These are phyloP conservation scores for Rhododendron vialii DNA, from an alignment of 148 eudicot genomes.

Conservation along the genomic window DNA sequence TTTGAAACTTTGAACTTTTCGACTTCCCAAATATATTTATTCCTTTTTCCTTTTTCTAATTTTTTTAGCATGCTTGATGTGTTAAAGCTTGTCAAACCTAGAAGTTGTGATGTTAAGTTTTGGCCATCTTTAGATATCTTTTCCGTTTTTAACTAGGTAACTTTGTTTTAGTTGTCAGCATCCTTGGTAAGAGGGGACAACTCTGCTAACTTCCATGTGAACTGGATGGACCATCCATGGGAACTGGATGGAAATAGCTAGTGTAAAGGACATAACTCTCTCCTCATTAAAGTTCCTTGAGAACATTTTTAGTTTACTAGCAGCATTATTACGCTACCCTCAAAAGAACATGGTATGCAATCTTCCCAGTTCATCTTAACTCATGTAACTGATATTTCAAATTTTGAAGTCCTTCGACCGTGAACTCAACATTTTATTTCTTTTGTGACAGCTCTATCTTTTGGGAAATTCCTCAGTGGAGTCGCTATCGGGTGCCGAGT, in stretches of 20 bases:
- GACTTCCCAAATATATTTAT: no score
- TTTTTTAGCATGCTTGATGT: not conserved
- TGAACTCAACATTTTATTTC: not conserved
- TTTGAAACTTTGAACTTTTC: no score
- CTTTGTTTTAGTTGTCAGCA: not conserved
- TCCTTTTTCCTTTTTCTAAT: no score
- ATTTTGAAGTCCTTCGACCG: not conserved
- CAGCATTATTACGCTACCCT: not conserved
- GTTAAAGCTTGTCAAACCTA: not conserved
- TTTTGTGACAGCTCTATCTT: constrained; percentile 67
- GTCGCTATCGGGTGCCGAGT: constrained; percentile 81
- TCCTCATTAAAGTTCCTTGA: constrained; percentile 4
- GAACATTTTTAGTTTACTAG: not conserved
- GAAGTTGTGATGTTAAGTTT: constrained; percentile 2
- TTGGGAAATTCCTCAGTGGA: constrained; percentile 90
- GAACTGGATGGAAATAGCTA: not conserved
- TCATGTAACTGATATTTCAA: not conserved
- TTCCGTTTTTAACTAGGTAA: not conserved
- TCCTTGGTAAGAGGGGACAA: not conserved
- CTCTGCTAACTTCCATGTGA: not conserved
- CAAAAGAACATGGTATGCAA: not conserved
- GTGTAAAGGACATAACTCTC: not conserved
- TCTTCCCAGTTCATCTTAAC: not conserved
- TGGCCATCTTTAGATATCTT: not conserved
- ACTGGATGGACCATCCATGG: not conserved